Conservation (phyloP, 306 rosid species). For the Quercus alba region DNA sequence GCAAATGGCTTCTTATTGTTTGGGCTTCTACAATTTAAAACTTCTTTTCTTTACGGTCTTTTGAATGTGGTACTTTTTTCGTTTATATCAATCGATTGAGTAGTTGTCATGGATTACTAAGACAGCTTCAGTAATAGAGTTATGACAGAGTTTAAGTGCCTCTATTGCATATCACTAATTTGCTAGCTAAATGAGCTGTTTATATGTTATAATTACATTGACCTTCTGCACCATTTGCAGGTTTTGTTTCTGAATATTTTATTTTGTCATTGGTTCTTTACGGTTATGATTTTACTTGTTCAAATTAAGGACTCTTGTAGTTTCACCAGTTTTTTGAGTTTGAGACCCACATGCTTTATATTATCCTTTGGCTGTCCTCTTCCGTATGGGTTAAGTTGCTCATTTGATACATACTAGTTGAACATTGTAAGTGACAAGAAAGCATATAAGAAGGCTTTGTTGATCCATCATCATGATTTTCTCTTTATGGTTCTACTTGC, state of each 20-base stretch:
- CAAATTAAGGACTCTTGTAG: neutral
- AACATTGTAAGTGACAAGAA: neutral
- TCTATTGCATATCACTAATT: neutral
- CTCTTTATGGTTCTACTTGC: neutral
- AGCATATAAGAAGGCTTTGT: neutral
- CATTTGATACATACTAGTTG: neutral
- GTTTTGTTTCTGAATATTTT: neutral
- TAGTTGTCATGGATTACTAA: neutral
- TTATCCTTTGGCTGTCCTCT: neutral
- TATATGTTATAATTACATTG: neutral
- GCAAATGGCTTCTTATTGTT: neutral
- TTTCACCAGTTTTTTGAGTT: neutral
- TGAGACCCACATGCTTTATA: neutral
- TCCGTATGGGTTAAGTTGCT: neutral
- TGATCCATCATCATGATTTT: neutral
- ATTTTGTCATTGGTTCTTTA: neutral
- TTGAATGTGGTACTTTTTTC: no score
- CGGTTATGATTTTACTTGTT: neutral
- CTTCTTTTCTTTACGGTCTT: neutral
- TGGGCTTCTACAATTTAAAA: conserved; percentile 10
- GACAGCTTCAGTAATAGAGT: neutral
- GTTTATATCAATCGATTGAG: neutral
- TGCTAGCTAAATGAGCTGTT: neutral
- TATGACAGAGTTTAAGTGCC: conserved; percentile 4
- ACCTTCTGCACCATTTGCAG: neutral